A percentile compares a stretch with the other conserved stretches of the same genome.
These are phyloP conservation scores for Jackrogersella minutella DNA, from an alignment of 495 filamentous ascomycete genomes.

Conservation along the genomic window DNA sequence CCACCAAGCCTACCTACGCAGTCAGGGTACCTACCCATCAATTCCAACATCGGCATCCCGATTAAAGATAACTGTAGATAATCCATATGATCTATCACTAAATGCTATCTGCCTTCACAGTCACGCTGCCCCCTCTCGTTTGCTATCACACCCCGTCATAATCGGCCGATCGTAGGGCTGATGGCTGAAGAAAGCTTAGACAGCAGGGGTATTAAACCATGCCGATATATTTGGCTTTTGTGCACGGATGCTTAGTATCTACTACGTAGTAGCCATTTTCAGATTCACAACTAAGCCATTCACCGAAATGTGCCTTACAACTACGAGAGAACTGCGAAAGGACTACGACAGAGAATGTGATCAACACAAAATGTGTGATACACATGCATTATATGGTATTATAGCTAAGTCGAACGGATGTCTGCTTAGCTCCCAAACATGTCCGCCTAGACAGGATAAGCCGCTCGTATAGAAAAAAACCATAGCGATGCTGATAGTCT, in stretches of 20 bases:
- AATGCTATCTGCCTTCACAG: not conserved
- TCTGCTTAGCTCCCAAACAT: not conserved
- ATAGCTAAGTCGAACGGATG: not conserved
- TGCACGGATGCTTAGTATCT: not conserved
- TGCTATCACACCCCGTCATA: not conserved
- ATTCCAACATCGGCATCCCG: too few relatives aligned
- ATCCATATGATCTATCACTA: too few relatives aligned
- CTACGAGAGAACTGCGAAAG: slow-evolving; percentile 1
- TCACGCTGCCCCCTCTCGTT: not conserved
- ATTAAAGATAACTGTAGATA: too few relatives aligned
- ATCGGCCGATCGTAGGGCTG: slow-evolving; percentile 4
- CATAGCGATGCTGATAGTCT: not conserved
- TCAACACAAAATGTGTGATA: not conserved
- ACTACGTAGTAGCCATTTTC: not conserved
- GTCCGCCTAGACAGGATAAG: not conserved
- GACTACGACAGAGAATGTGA: slow-evolving; percentile 8
- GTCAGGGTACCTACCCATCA: too few relatives aligned
- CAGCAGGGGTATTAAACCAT: slow-evolving; percentile 1
- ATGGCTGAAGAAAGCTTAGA: not conserved
- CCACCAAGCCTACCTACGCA: too few relatives aligned
- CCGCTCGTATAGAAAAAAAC: not conserved
- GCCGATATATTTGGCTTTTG: slow-evolving; percentile 16
- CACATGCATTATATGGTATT: not conserved
- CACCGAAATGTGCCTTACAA: not conserved
- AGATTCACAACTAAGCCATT: not conserved